Evolutionary conservation across 306 rosid species (phyloP).

Genomic region (Arachis hypogaea): DNA sequence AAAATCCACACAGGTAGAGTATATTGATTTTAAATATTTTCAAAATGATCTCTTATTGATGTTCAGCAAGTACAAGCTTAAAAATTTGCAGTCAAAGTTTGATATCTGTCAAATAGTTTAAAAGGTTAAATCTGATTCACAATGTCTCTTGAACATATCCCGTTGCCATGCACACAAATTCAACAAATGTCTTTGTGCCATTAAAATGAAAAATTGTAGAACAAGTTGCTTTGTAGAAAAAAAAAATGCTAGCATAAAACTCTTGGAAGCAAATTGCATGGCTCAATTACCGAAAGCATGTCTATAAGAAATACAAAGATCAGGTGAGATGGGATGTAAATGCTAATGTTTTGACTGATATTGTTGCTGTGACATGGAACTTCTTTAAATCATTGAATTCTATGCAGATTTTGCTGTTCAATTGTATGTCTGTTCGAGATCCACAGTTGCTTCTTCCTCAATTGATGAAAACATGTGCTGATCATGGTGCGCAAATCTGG

Average conservation of each 20-base stretch:
- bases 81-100: constrained; percentile 29
- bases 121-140: constrained; percentile 8
- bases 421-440: constrained; percentile 93
- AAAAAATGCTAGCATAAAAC: constrained; percentile 8
- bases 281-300: constrained; percentile 1
- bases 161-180: constrained; percentile 18
- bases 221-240: constrained; percentile 28
- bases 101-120: constrained; percentile 22
- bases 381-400: constrained; percentile 31
- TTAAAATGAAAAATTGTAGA: constrained; percentile 25
- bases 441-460: constrained; percentile 85
- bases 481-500: constrained; percentile 62
- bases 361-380: constrained; percentile 31
- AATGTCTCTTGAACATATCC: constrained; percentile 21
- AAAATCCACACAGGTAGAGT: constrained; percentile 64
- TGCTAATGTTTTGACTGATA: constrained; percentile 14
- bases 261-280: constrained; percentile 30
- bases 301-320: not conserved
- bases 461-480: constrained; percentile 83
- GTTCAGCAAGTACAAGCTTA: constrained; percentile 25
- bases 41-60: constrained; percentile 25
- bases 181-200: constrained; percentile 6
- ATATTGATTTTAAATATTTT: constrained; percentile 21
- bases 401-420: constrained; percentile 88
- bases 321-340: constrained; percentile 16